These are phyloP conservation scores for Gypsophila paniculata DNA, from an alignment of 179 eudicot genomes.

Conservation along the genomic window DNA sequence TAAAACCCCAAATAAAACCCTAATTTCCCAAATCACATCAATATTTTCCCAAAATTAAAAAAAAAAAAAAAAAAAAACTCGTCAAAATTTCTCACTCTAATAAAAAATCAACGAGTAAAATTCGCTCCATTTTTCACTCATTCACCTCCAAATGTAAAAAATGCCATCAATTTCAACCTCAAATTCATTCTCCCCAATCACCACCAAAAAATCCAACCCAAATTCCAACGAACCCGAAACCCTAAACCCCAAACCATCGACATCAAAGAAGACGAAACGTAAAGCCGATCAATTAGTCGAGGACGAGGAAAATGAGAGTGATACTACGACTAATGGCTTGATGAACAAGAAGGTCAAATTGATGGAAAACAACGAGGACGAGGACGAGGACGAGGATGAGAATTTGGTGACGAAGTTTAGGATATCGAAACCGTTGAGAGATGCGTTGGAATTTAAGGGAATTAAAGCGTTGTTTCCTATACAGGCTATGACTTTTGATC, in stretches of 20 bases:
- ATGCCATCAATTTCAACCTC: conserved; percentile 30
- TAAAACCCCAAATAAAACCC: too few relatives aligned
- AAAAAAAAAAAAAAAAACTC: too few relatives aligned
- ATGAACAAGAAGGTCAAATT: conserved; percentile 31
- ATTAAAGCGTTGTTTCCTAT: conserved; percentile 79
- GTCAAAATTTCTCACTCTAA: too few relatives aligned
- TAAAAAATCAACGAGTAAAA: too few relatives aligned
- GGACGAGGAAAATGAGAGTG: conserved; percentile 35
- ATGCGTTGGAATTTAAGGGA: conserved; percentile 55
- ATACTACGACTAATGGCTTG: conserved; percentile 25
- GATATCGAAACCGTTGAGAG: conserved; percentile 61
- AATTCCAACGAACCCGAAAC: conserved; percentile 14
- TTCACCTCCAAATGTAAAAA: neutral
- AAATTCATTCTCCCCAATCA: conserved; percentile 22
- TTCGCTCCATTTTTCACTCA: conserved; percentile 4
- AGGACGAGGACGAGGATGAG: conserved; percentile 30
- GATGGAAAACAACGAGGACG: conserved; percentile 26
- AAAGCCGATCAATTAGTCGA: conserved; percentile 37
- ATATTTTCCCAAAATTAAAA: too few relatives aligned
- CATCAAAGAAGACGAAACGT: conserved; percentile 48
- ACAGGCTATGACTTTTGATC: conserved; percentile 79
- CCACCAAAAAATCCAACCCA: conserved; percentile 20
- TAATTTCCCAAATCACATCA: too few relatives aligned
- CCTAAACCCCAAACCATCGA: conserved; percentile 14
- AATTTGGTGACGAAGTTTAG: conserved; percentile 61